Evolutionary conservation across 2,329 filamentous ascomycete species (phyloP).

Genomic region (Beauveria rudraprayagi): DNA sequence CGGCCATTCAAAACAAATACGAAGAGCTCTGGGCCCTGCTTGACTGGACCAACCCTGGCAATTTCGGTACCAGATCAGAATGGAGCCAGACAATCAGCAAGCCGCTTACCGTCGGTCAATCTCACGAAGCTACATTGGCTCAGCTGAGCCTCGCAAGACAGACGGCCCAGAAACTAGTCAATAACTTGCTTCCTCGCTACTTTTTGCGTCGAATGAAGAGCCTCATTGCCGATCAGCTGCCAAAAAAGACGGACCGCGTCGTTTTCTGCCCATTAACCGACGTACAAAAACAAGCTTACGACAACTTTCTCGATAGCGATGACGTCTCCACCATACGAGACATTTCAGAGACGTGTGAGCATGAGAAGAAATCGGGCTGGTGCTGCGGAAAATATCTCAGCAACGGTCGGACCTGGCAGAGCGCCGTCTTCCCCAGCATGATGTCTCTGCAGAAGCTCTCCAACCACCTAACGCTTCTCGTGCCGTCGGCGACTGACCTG

Average conservation of each 20-base stretch:
- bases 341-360: slow-evolving; percentile 60
- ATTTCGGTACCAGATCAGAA: slow-evolving; percentile 53
- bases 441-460: slow-evolving; percentile 76
- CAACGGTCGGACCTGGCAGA: slow-evolving; percentile 61
- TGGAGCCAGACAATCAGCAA: slow-evolving; percentile 74
- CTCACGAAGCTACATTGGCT: slow-evolving; percentile 77
- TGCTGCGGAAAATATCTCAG: slow-evolving; percentile 62
- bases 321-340: slow-evolving; percentile 60
- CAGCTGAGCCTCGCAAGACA: slow-evolving; percentile 75
- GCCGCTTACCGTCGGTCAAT: slow-evolving; percentile 80
- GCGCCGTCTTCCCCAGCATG: slow-evolving; percentile 78
- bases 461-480: slow-evolving; percentile 84
- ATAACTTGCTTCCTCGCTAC: slow-evolving; percentile 81
- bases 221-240: slow-evolving; percentile 83
- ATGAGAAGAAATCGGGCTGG: slow-evolving; percentile 61
- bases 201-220: slow-evolving; percentile 91
- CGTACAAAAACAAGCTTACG: slow-evolving; percentile 73
- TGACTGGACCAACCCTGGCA: slow-evolving; percentile 90
- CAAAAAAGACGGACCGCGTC: slow-evolving; percentile 88
- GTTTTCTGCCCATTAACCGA: slow-evolving; percentile 90
- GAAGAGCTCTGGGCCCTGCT: slow-evolving; percentile 93
- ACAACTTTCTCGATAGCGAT: slow-evolving; percentile 64
- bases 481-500: slow-evolving; percentile 57
- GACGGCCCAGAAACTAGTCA: slow-evolving; percentile 75
- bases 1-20: slow-evolving; percentile 96